Evolutionary conservation across 331 rosid genomes (phyloP).

Genomic region (Acacia concinna): DNA sequence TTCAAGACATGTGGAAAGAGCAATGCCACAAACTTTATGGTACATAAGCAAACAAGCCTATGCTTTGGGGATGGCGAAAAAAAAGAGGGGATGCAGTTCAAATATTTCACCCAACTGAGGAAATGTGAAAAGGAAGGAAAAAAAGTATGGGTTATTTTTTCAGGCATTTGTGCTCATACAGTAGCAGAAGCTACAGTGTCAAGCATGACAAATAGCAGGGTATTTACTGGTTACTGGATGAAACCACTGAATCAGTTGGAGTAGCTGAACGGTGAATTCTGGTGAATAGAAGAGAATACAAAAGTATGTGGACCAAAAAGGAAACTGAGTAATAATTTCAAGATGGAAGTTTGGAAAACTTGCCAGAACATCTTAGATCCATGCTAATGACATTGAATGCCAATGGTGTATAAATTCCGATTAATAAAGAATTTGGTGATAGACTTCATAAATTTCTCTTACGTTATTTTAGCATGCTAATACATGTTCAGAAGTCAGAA

Average conservation of each 20-base stretch:
- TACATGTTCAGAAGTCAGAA: not conserved
- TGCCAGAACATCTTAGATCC: not conserved
- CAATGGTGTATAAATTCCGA: not conserved
- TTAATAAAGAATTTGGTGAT: not conserved
- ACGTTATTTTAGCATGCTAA: not conserved
- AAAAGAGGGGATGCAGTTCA: not conserved
- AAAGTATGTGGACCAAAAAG: not conserved
- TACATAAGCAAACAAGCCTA: not conserved
- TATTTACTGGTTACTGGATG: not conserved
- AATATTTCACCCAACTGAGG: not conserved
- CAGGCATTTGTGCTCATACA: not conserved
- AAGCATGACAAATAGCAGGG: not conserved
- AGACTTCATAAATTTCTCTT: not conserved
- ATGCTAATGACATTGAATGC: not conserved
- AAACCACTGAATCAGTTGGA: not conserved
- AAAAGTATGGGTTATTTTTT: not conserved
- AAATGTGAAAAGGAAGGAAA: not conserved
- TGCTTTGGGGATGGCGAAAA: not conserved
- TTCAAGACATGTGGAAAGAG: conserved; percentile 14
- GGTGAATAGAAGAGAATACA: not conserved
- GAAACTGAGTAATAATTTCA: not conserved
- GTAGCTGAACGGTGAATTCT: not conserved
- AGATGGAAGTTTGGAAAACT: not conserved
- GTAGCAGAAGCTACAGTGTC: not conserved
- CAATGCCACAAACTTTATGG: not conserved